Conservation (phyloP, 305 asterid species). For the Stenogyne calaminthoides region DNA sequence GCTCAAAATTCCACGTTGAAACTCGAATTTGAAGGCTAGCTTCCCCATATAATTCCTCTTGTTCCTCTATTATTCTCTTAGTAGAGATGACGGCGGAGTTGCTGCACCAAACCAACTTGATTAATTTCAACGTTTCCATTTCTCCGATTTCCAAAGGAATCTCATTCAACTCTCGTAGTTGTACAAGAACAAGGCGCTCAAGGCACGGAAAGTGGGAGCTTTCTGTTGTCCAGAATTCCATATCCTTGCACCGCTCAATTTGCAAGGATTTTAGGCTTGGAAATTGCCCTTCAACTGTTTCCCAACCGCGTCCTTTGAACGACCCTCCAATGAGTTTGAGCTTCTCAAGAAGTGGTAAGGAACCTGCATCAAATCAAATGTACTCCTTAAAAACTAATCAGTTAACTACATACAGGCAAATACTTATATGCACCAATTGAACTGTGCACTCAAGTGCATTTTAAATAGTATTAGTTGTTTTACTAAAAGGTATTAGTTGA, state of each 20-base stretch:
- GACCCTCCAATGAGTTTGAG: neutral
- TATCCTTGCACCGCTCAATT: neutral
- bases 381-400: too few species aligned
- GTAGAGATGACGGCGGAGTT: neutral
- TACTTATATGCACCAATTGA: too few species aligned
- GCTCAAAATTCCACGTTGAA: neutral
- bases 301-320: neutral
- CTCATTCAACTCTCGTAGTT: neutral
- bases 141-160: constrained; percentile 28
- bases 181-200: constrained; percentile 15
- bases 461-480: too few species aligned
- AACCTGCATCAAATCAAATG: neutral
- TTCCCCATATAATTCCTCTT: constrained; percentile 16
- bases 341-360: neutral
- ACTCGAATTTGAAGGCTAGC: constrained; percentile 1
- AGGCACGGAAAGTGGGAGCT: constrained; percentile 13
- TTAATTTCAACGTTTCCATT: constrained; percentile 12
- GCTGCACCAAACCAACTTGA: neutral
- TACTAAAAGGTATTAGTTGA: too few species aligned
- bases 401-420: too few species aligned
- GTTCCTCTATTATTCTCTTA: constrained; percentile 8
- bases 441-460: too few species aligned
- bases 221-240: constrained; percentile 11
- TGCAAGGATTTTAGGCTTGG: constrained; percentile 12
- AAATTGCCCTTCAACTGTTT: constrained; percentile 8